phyloP scores from a whole-genome alignment of 2,329 filamentous ascomycete species.

The Fusarium sp. region DNA sequence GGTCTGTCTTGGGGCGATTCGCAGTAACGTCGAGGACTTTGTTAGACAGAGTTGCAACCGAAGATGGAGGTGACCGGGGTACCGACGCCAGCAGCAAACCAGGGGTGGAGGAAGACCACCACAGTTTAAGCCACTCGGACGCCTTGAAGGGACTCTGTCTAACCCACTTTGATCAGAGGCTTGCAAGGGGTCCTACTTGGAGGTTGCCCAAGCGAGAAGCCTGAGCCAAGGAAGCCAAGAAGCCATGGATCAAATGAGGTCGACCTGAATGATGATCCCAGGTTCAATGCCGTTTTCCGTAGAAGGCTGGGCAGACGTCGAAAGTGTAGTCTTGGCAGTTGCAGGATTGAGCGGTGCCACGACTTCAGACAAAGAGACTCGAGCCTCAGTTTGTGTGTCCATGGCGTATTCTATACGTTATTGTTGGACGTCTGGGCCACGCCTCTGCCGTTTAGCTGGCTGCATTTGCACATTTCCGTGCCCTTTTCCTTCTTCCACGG shows the following conservation, averaged over 20 bases:
- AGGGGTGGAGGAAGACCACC: slow-evolving; percentile 26
- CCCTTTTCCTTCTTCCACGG: neutral
- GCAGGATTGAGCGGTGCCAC: neutral
- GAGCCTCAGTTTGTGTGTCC: neutral
- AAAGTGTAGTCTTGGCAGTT: neutral
- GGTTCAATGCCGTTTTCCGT: slow-evolving; percentile 31
- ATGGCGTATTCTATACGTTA: slow-evolving; percentile 22
- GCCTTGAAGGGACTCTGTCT: slow-evolving; percentile 7
- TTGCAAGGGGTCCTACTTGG: slow-evolving; percentile 23
- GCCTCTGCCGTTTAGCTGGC: slow-evolving; percentile 20
- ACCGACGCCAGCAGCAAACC: slow-evolving; percentile 8
- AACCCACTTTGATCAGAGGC: neutral
- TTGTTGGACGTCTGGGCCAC: slow-evolving; percentile 18
- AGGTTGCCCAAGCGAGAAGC: slow-evolving; percentile 13
- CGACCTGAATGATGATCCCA: slow-evolving; percentile 10
- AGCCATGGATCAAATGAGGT: slow-evolving; percentile 5
- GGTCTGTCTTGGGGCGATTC: slow-evolving; percentile 8
- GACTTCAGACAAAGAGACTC: neutral
- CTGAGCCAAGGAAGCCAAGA: slow-evolving; percentile 22
- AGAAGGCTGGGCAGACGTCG: slow-evolving; percentile 33
- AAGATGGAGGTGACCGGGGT: slow-evolving; percentile 13
- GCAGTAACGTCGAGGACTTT: slow-evolving; percentile 19
- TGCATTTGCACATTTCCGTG: slow-evolving; percentile 18
- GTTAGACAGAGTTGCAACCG: slow-evolving; percentile 21
- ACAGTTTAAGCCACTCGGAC: slow-evolving; percentile 8